Evolutionary conservation across 805 yeast genomes (phyloP).

Genomic region (baker's yeast (Saccharomyces cerevisiae)): DNA sequence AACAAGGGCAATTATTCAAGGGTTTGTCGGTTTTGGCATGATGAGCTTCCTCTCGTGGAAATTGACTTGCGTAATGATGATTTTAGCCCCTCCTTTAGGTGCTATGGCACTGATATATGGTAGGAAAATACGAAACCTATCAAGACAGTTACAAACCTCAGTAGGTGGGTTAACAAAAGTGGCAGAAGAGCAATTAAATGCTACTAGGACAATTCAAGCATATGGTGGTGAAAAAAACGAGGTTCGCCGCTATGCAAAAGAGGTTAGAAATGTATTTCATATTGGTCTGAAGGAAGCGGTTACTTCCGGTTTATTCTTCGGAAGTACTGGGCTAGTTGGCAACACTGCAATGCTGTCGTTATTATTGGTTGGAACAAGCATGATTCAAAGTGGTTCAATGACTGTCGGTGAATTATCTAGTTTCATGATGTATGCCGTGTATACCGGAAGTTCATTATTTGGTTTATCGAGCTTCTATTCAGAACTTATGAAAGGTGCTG

Average conservation of each 20-base stretch:
- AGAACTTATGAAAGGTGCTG: slow-evolving; percentile 94
- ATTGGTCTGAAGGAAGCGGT: slow-evolving; percentile 75
- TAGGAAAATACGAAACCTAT: slow-evolving; percentile 59
- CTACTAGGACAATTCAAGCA: slow-evolving; percentile 79
- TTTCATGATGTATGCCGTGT: slow-evolving; percentile 91
- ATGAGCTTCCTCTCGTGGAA: slow-evolving; percentile 83
- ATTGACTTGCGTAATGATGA: slow-evolving; percentile 70
- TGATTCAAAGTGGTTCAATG: slow-evolving; percentile 69
- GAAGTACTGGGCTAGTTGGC: slow-evolving; percentile 77
- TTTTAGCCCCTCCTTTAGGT: slow-evolving; percentile 77
- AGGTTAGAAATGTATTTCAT: slow-evolving; percentile 54
- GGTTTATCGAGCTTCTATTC: slow-evolving; percentile 87
- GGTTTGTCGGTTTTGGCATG: slow-evolving; percentile 82
- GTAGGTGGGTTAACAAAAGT: slow-evolving; percentile 82
- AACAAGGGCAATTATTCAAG: slow-evolving; percentile 72
- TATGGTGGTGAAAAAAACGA: slow-evolving; percentile 80
- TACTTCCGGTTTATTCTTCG: slow-evolving; percentile 66
- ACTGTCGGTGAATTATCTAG: slow-evolving; percentile 85
- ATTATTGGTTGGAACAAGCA: slow-evolving; percentile 69
- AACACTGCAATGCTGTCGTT: slow-evolving; percentile 71
- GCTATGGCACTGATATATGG: slow-evolving; percentile 79
- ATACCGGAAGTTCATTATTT: slow-evolving; percentile 86
- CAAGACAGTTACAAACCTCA: slow-evolving; percentile 72
- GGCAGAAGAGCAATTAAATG: slow-evolving; percentile 83
- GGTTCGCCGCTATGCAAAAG: slow-evolving; percentile 63